These are phyloP conservation scores for Diaporthe destruens DNA, from an alignment of 2,329 filamentous ascomycete genomes.

Conservation along the genomic window DNA sequence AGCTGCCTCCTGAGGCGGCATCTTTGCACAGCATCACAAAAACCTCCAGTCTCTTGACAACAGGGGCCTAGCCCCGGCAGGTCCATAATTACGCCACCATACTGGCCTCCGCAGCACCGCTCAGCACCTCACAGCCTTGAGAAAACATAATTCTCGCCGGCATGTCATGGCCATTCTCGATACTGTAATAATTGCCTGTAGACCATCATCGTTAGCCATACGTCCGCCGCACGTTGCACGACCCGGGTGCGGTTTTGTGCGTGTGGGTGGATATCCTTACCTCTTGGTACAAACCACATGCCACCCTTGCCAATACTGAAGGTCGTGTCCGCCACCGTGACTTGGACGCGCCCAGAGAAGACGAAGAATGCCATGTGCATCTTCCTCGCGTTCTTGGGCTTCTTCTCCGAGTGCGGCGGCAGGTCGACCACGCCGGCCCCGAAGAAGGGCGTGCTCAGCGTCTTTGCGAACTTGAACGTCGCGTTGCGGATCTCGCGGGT, in stretches of 20 bases:
- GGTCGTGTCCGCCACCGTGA: constrained; percentile 78
- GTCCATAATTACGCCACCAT: constrained; percentile 33
- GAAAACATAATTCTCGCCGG: constrained; percentile 90
- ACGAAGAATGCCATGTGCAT: constrained; percentile 99
- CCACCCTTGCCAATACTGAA: constrained; percentile 91
- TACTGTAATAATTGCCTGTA: constrained; percentile 92
- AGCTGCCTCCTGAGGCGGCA: constrained; percentile 17
- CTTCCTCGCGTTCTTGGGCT: constrained; percentile 89
- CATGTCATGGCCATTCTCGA: constrained; percentile 81
- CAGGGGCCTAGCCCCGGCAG: not conserved
- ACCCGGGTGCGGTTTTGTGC: not conserved
- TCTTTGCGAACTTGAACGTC: constrained; percentile 90
- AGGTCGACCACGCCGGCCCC: constrained; percentile 92
- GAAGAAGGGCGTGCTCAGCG: constrained; percentile 86
- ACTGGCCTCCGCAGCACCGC: constrained; percentile 46
- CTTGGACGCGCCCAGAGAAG: constrained; percentile 82
- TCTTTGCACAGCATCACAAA: constrained; percentile 1
- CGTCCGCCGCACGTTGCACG: not conserved
- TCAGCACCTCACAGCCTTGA: constrained; percentile 78
- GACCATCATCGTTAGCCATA: constrained; percentile 13
- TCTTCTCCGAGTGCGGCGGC: constrained; percentile 85
- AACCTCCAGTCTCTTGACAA: not conserved
- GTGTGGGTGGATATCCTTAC: constrained; percentile 68
- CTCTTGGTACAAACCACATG: constrained; percentile 94
- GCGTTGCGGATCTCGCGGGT: constrained; percentile 72